These are phyloP conservation scores for Trypanosoma avium DNA, from an alignment of 208 protist species.

Conservation along the genomic window DNA sequence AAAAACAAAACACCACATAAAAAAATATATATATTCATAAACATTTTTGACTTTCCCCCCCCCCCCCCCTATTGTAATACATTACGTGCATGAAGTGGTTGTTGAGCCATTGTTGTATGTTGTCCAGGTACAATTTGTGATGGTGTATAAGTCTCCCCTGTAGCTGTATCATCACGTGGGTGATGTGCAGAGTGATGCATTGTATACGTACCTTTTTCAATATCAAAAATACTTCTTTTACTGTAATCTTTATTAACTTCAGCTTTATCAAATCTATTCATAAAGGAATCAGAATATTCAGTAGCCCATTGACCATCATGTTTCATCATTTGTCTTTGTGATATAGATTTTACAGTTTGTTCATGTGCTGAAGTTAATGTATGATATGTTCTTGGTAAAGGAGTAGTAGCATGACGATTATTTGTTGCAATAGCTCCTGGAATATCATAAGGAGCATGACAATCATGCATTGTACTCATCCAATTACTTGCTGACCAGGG, in stretches of 20 bases:
- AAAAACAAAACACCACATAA: too few relatives aligned
- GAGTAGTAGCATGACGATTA: conserved; percentile 51
- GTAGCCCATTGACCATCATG: conserved; percentile 57
- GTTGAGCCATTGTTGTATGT: conserved; percentile 74
- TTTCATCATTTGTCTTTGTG: conserved; percentile 38
- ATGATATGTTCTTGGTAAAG: conserved; percentile 76
- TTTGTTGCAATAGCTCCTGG: conserved; percentile 56
- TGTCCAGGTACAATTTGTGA: conserved; percentile 82
- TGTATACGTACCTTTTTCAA: conserved; percentile 80
- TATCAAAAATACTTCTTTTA: conserved; percentile 72
- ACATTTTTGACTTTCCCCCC: too few relatives aligned
- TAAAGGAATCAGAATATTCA: conserved; percentile 67
- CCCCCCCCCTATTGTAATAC: too few relatives aligned
- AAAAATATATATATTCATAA: too few relatives aligned
- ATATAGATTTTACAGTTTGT: conserved; percentile 38
- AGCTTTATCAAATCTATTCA: conserved; percentile 56
- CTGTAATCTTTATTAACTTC: conserved; percentile 62
- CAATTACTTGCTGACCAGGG: conserved; percentile 71
- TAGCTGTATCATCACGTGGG: conserved; percentile 71
- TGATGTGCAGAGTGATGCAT: conserved; percentile 84
- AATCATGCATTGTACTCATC: conserved; percentile 84
- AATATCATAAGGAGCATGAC: conserved; percentile 76
- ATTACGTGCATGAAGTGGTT: conserved; percentile 81
- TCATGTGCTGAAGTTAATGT: conserved; percentile 55
- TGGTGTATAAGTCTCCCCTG: conserved; percentile 73